These are phyloP conservation scores for Globisporangium camurandrum DNA, from an alignment of 352 stramenopile species.

Conservation along the genomic window DNA sequence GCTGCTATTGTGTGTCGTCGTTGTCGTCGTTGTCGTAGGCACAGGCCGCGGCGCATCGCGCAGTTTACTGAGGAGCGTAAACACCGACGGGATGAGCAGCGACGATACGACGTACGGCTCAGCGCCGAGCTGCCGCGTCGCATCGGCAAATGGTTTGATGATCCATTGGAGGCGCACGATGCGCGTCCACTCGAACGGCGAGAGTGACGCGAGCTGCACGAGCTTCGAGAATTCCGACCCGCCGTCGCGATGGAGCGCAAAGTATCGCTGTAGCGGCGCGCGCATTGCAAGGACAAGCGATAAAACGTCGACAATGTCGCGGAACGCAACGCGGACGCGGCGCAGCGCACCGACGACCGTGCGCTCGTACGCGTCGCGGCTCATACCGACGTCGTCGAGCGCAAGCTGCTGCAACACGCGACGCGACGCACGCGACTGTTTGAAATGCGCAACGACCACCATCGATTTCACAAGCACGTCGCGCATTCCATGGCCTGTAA, in stretches of 20 bases:
- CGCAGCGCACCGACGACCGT: slow-evolving; percentile 37
- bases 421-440: slow-evolving; percentile 39
- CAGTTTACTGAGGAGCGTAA: slow-evolving; percentile 60
- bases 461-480: slow-evolving; percentile 62
- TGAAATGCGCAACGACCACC: slow-evolving; percentile 60
- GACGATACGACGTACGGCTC: slow-evolving; percentile 57
- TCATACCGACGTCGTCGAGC: slow-evolving; percentile 40
- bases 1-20: neutral
- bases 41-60: slow-evolving; percentile 17
- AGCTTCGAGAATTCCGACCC: slow-evolving; percentile 62
- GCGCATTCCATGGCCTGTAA: slow-evolving; percentile 58
- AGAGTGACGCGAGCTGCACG: slow-evolving; percentile 56
- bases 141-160: slow-evolving; percentile 61
- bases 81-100: slow-evolving; percentile 61
- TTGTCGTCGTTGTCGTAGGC: too few species aligned
- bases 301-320: slow-evolving; percentile 42
- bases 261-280: slow-evolving; percentile 49
- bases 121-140: slow-evolving; percentile 43
- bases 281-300: slow-evolving; percentile 44
- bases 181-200: slow-evolving; percentile 60
- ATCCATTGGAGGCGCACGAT: slow-evolving; percentile 50
- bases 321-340: slow-evolving; percentile 30
- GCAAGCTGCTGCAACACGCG: slow-evolving; percentile 36
- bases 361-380: slow-evolving; percentile 24
- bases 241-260: slow-evolving; percentile 47